Evolutionary conservation across 2,329 filamentous ascomycete species (phyloP).

Genomic region (Nannizziopsis barbatae): DNA sequence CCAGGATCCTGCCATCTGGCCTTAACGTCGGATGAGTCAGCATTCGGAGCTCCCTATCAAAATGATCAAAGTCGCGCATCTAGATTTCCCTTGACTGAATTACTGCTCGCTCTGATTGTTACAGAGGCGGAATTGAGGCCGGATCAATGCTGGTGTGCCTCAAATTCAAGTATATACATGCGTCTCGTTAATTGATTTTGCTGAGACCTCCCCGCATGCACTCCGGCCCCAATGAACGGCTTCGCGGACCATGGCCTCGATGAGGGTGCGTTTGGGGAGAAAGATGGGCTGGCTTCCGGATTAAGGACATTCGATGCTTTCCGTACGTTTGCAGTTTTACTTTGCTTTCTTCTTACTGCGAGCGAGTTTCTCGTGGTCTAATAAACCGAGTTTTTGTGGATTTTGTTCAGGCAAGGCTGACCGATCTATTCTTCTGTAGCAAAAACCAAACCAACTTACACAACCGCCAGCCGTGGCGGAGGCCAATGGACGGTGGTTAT

Average conservation of each 20-base stretch:
- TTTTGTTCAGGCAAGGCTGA: background rate
- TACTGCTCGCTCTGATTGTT: background rate
- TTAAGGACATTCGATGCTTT: conserved; percentile 92
- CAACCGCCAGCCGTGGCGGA: conserved; percentile 69
- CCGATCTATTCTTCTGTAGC: conserved; percentile 43
- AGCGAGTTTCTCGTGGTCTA: background rate
- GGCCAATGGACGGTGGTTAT: conserved; percentile 90
- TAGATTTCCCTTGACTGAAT: background rate
- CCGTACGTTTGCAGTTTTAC: conserved; percentile 48
- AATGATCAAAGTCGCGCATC: background rate
- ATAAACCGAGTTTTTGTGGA: background rate
- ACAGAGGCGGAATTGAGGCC: conserved; percentile 1
- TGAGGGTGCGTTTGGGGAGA: conserved; percentile 70
- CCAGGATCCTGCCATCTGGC: conserved; percentile 9
- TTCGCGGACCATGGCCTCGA: conserved; percentile 59
- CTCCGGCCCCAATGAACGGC: conserved; percentile 56
- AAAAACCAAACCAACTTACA: conserved; percentile 91
- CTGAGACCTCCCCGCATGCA: background rate
- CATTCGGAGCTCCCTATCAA: background rate
- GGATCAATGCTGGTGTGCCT: background rate
- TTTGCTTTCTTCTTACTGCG: background rate
- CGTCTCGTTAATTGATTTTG: background rate
- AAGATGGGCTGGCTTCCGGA: conserved; percentile 44
- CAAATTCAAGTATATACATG: background rate
- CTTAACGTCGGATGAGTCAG: conserved; percentile 13